Conservation (phyloP, 2,329 filamentous ascomycete genomes). For the Botrytis paeoniae region DNA sequence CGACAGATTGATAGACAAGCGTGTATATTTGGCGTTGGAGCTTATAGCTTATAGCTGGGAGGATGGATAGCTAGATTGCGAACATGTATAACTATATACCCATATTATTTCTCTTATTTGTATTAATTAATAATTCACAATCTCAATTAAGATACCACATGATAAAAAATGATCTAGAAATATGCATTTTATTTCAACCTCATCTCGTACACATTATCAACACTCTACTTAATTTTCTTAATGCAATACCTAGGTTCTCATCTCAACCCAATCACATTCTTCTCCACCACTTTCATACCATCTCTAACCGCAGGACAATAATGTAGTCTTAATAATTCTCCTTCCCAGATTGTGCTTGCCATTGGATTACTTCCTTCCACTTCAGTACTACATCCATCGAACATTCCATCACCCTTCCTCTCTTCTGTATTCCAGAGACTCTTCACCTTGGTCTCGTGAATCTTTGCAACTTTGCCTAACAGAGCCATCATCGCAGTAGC, state of each 20-base stretch:
- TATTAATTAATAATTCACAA: not conserved
- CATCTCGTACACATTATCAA: not conserved
- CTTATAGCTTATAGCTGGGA: not conserved
- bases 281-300: constrained; percentile 66
- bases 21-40: not conserved
- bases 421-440: constrained; percentile 96
- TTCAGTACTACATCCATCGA: constrained; percentile 67
- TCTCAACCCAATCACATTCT: constrained; percentile 43
- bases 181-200: constrained; percentile 8
- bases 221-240: not conserved
- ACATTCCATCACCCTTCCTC: constrained; percentile 84
- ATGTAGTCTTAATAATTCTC: constrained; percentile 79
- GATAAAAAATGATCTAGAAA: not conserved
- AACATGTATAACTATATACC: constrained; percentile 4
- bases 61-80: not conserved
- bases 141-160: not conserved
- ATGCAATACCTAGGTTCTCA: constrained; percentile 19
- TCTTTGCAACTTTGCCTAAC: constrained; percentile 72
- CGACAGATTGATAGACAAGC: not conserved
- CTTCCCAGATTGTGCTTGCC: constrained; percentile 88
- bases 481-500: constrained; percentile 75
- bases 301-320: constrained; percentile 85
- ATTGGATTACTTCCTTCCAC: constrained; percentile 89
- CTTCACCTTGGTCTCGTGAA: constrained; percentile 76
- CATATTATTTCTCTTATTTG: not conserved